Conservation (phyloP, 352 stramenopile genomes). For the Phytophthora macrochlamydospora region DNA sequence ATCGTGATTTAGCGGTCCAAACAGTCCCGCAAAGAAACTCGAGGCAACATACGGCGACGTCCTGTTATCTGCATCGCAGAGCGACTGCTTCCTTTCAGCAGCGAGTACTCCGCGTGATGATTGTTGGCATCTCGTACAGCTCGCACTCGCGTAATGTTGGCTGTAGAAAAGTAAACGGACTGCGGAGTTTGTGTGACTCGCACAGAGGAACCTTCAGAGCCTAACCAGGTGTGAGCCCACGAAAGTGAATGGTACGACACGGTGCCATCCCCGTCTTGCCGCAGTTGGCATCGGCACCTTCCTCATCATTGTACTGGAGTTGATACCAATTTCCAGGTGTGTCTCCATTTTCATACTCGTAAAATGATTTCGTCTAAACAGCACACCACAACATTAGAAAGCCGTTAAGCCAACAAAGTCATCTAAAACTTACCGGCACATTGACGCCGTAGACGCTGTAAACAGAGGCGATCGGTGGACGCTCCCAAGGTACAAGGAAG, state of each 20-base stretch:
- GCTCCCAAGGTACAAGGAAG: conserved; percentile 59
- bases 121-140: conserved; percentile 42
- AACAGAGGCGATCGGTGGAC: conserved; percentile 73
- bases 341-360: conserved; percentile 68
- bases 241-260: conserved; percentile 84
- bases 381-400: neutral
- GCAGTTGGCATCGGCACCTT: conserved; percentile 52
- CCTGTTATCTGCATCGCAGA: conserved; percentile 35
- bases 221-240: conserved; percentile 80
- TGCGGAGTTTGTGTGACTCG: conserved; percentile 77
- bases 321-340: conserved; percentile 66
- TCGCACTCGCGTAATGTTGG: conserved; percentile 57
- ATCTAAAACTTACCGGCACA: conserved; percentile 48
- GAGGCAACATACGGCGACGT: conserved; percentile 19
- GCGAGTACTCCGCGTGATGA: conserved; percentile 72
- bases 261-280: conserved; percentile 75
- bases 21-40: conserved; percentile 73
- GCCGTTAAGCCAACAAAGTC: neutral
- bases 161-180: conserved; percentile 70
- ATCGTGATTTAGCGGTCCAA: conserved; percentile 51
- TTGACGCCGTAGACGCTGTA: conserved; percentile 83
- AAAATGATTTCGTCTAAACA: conserved; percentile 68
- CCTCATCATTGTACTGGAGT: conserved; percentile 56
- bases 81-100: conserved; percentile 40
- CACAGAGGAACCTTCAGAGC: conserved; percentile 42